A percentile compares a stretch with the other conserved stretches of the same genome.
These are phyloP conservation scores for Typha latifolia DNA, from an alignment of 176 grass and related monocot species.

Conservation along the genomic window DNA sequence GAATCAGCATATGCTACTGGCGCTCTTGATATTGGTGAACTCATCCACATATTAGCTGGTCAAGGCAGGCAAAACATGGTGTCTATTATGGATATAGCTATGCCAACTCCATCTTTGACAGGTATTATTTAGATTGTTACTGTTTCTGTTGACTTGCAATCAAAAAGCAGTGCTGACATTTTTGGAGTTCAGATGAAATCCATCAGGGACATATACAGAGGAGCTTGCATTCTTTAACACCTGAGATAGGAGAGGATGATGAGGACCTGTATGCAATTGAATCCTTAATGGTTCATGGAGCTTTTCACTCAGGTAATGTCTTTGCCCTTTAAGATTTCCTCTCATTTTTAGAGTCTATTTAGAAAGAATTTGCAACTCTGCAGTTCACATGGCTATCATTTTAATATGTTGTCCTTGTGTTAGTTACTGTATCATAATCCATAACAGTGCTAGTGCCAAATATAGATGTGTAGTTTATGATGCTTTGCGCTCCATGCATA, in stretches of 20 bases:
- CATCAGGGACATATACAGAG: constrained; percentile 36
- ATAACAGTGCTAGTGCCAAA: too few relatives aligned
- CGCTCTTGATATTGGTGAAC: constrained; percentile 54
- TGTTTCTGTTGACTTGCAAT: constrained; percentile 4
- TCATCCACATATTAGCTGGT: constrained; percentile 55
- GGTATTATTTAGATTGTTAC: constrained; percentile 24
- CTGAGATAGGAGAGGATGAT: constrained; percentile 49
- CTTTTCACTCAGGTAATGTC: constrained; percentile 53
- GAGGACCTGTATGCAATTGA: constrained; percentile 73
- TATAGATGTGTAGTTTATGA: too few relatives aligned
- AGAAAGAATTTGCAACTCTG: neutral
- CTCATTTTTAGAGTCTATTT: neutral
- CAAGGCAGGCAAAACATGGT: constrained; percentile 77
- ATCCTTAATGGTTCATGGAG: constrained; percentile 63
- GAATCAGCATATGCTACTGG: constrained; percentile 35
- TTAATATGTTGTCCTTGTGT: too few relatives aligned
- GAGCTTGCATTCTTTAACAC: constrained; percentile 49
- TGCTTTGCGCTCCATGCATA: too few relatives aligned
- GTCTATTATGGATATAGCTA: constrained; percentile 61
- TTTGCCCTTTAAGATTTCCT: neutral
- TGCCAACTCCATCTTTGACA: constrained; percentile 69
- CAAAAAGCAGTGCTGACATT: constrained; percentile 3
- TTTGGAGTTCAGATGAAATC: constrained; percentile 33
- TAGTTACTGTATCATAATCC: too few relatives aligned
- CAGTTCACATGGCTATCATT: neutral